Conservation (phyloP, 208 protist species). For the Leishmania arabica region DNA sequence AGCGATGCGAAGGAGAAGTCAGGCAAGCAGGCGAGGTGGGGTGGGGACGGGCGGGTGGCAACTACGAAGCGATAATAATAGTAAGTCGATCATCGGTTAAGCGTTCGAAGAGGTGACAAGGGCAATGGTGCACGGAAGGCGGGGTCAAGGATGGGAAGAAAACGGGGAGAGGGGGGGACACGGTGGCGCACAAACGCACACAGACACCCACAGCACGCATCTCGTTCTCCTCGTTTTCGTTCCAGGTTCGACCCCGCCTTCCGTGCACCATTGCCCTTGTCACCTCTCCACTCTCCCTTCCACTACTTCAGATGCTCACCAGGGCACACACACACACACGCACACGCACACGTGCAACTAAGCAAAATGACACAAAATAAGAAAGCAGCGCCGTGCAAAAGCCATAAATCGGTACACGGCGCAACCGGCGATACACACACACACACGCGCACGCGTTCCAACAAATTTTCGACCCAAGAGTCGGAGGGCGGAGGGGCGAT, state of each 20-base stretch:
- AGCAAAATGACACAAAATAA: not conserved
- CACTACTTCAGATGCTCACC: not conserved
- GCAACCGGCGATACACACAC: not conserved
- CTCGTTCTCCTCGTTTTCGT: not conserved
- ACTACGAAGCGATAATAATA: not conserved
- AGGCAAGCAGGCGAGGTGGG: not conserved
- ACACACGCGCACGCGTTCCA: too few species aligned
- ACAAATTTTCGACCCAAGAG: not conserved
- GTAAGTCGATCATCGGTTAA: not conserved
- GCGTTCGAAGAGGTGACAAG: not conserved
- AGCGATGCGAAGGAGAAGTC: not conserved
- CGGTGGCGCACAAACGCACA: not conserved
- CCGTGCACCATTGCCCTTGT: not conserved
- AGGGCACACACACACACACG: not conserved
- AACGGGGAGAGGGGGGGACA: too few species aligned
- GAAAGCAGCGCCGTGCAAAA: not conserved
- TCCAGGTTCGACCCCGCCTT: not conserved
- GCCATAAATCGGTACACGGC: not conserved
- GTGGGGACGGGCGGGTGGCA: not conserved
- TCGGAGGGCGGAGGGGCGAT: not conserved
- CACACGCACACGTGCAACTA: not conserved
- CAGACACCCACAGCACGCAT: not conserved
- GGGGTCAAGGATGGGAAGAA: not conserved
- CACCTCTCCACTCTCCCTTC: not conserved
- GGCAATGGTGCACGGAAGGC: slow-evolving; percentile 6